Conservation (phyloP, 257 asterid genomes). For the Solanum medicagineum region DNA sequence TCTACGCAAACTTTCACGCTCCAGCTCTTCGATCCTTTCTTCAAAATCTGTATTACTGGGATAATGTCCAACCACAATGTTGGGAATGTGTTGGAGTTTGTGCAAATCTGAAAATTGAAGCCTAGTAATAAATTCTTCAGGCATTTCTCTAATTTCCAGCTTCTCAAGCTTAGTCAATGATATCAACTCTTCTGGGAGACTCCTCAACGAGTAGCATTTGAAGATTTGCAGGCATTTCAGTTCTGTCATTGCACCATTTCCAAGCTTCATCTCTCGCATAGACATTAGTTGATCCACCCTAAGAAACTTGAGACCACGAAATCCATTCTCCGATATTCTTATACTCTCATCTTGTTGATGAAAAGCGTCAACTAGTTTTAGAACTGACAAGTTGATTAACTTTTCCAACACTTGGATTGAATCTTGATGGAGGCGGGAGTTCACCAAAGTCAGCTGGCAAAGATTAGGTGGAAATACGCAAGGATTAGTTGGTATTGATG, state of each 20-base stretch:
- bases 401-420: slow-evolving; percentile 1
- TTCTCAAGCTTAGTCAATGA: too few species aligned
- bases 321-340: neutral
- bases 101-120: too few species aligned
- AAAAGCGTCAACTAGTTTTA: neutral
- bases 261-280: neutral
- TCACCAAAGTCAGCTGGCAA: neutral
- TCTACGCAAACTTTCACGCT: too few species aligned
- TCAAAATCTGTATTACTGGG: neutral
- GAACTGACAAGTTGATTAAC: neutral
- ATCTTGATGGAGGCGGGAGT: neutral
- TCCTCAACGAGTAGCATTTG: neutral
- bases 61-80: neutral
- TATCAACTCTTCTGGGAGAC: too few species aligned
- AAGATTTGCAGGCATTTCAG: slow-evolving; percentile 3
- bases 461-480: slow-evolving; percentile 7
- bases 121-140: too few species aligned
- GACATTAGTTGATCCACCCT: neutral
- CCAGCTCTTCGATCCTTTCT: neutral
- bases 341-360: neutral
- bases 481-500: neutral
- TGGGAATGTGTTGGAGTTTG: neutral
- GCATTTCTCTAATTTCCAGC: too few species aligned
- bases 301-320: neutral
- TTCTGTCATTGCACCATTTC: neutral